Conservation (phyloP, 441 rosid genomes). For the Pelargonium myrrhifolium region DNA sequence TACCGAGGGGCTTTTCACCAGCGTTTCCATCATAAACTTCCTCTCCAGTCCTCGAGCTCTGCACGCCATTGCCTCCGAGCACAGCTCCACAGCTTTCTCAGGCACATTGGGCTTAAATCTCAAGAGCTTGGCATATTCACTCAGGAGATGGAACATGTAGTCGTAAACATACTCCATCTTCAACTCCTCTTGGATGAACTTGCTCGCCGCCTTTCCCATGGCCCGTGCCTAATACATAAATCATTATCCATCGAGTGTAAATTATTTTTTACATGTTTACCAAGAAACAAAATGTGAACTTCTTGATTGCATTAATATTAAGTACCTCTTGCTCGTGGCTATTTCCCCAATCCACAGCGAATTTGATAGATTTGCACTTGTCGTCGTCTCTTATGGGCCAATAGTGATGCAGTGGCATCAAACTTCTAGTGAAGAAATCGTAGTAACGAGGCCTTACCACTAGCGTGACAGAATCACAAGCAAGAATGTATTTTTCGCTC, state of each 20-base stretch:
- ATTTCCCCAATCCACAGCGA: conserved; percentile 83
- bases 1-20: conserved; percentile 38
- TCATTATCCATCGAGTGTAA: neutral
- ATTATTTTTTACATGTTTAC: too few relatives aligned
- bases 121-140: conserved; percentile 58
- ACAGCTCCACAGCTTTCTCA: conserved; percentile 38
- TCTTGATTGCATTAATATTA: neutral
- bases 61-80: conserved; percentile 55
- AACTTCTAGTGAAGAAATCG: conserved; percentile 65
- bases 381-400: conserved; percentile 58
- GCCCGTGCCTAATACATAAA: conserved; percentile 41
- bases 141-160: conserved; percentile 70
- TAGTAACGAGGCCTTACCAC: conserved; percentile 49
- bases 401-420: conserved; percentile 65
- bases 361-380: conserved; percentile 63
- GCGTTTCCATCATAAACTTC: conserved; percentile 45
- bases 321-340: conserved; percentile 46
- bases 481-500: conserved; percentile 75
- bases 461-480: conserved; percentile 59
- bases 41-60: conserved; percentile 34
- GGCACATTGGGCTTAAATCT: conserved; percentile 44
- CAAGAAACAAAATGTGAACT: too few relatives aligned
- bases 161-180: conserved; percentile 64
- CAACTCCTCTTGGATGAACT: conserved; percentile 48
- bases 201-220: conserved; percentile 55